A percentile compares a stretch with the other conserved stretches of the same genome.
These are phyloP conservation scores for Sugiyamaella xylanicola DNA, from an alignment of 1,139 yeast species.

Conservation along the genomic window DNA sequence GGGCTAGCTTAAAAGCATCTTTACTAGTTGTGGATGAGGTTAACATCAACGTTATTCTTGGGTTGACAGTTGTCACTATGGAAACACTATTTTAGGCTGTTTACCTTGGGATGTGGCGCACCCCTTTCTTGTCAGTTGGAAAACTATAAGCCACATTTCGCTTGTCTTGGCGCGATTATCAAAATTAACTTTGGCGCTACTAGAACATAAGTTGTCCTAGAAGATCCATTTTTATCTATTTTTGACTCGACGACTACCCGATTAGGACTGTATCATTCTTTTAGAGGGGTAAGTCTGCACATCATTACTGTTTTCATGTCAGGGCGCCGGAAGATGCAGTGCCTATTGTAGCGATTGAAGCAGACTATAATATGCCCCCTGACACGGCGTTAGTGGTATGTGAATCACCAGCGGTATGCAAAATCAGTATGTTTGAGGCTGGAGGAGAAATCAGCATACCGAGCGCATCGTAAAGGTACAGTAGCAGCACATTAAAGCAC, in stretches of 20 bases:
- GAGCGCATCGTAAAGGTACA: neutral
- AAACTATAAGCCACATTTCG: neutral
- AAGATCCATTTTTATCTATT: neutral
- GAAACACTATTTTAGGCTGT: neutral
- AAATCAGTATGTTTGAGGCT: neutral
- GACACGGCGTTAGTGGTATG: conserved; percentile 8
- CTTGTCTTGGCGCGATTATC: neutral
- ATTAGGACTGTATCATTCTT: neutral
- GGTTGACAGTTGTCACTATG: neutral
- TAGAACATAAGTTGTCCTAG: neutral
- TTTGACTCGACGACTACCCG: neutral
- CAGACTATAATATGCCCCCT: neutral
- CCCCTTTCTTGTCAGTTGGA: neutral
- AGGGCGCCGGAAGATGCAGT: neutral
- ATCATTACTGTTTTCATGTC: neutral
- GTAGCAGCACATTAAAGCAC: neutral
- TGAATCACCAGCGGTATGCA: neutral
- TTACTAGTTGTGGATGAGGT: neutral
- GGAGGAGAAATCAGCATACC: neutral
- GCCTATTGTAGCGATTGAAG: neutral
- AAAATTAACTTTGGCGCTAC: neutral
- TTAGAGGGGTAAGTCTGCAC: neutral
- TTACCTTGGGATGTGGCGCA: neutral
- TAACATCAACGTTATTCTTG: neutral
- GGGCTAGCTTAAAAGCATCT: neutral